Base-by-base conservation (phyloP, 1,139 yeast genomes). In the Lodderomyces margitis region DNA sequence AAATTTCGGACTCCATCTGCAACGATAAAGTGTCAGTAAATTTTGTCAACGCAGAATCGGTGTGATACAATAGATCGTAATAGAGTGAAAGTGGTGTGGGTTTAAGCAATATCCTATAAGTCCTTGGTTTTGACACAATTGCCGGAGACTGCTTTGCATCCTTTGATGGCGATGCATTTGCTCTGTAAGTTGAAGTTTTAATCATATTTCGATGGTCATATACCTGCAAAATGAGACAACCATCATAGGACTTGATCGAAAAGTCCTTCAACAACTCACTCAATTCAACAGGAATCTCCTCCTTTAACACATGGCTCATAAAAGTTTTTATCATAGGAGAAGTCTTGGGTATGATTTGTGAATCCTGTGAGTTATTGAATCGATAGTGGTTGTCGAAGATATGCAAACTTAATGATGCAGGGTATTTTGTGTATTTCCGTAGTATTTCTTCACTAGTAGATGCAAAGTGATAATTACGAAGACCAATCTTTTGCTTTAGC, bases 211-310 rank as follows among this genome's bases (percentile, higher is more conserved):
- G 53, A 59, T 89, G 96, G 59, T 92, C 98, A 49, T 78, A 79
- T 14, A 92, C 84, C 55, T 87, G 88, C 40, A 92, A 62, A 15
- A 92, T 87, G 34, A 91, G 68, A 57, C 95, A 87, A 0, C 98
- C 97, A 59, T 91, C 97, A 58, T 87, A 91, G 40, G 87, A 77
- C 45, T 80, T 78, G 23, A 91, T 78, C 12, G 91, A 83, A 36
- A 92, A 87, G 58, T 91, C 98, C 54, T 87, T 81, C 43, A 91
- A 73, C 15, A 91, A 86, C 62, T 91, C 98, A 53, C 91, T 81
- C 59, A 92, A 81, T 15, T 94, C 91, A 34, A 88, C 85, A 1
- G 97, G 97, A 12, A 92, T 87, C 54, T 83, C 83, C 43, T 91
- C 95, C 45, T 78, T 68, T 14, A 91, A 81, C 8, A 91, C 86